Evolutionary conservation across 768 basidiomycete genomes (phyloP), one percentile per base, ranked within the genome.

Genomic region (Lenzites betulinus): DNA sequence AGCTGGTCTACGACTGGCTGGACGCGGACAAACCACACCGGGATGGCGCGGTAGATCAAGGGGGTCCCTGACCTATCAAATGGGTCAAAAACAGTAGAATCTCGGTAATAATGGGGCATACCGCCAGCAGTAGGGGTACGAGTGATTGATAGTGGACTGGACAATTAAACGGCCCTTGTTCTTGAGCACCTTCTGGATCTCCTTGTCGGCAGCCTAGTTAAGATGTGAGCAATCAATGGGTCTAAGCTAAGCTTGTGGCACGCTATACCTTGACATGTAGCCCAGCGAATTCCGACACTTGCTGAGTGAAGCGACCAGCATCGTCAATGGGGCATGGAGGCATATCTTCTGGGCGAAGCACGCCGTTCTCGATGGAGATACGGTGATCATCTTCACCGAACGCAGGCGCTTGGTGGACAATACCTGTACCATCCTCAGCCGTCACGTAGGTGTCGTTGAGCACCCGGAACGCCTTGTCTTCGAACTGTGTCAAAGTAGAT

Each of bases 381-480:
- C 97, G 91, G 74, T 98, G 93, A 82, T 99, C 97, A 68, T 99
- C 97, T 73, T 98, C 96, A 78, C 97, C 97, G 69, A 97, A 98
- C 0, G 90, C 95, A 2, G 97, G 97, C 2, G 97, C 94, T 77
- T 99, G 97, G 73, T 99, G 97, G 30, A 99, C 97, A 69, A 98
- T 95, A 68, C 97, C 97, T 28, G 97, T 99, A 70, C 97, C 97
- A 60, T 94, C 92, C 16, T 86, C 83, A 66, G 89, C 90, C 3
- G 93, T 96, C 49, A 99, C 96, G 72, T 99, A 99, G 0, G 88
- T 88, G 69, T 99, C 97, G 22, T 84, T 81, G 15, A 99, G 73
- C 16, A 99, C 93, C 57, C 89, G 76, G 79, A 96, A 98, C 0
- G 93, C 96, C 66, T 84, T 86, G 71, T 95, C 93, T 70, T 92